Percentiles rank a stretch among this genome's conserved stretches.
phyloP scores from a whole-genome alignment of 106 monocot genomes.

The Platanthera zijinensis region DNA sequence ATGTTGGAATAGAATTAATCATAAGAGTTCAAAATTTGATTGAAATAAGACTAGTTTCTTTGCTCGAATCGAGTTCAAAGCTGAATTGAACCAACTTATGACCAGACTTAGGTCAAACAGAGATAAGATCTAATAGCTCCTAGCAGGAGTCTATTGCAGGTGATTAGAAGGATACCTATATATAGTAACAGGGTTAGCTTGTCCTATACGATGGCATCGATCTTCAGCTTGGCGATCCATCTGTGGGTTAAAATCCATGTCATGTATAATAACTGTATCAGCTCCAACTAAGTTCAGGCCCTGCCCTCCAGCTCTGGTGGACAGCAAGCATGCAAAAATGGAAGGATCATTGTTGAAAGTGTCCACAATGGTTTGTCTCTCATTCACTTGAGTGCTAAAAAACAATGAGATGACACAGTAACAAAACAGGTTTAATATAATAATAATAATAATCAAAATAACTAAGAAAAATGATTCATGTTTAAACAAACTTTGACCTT shows the following conservation, averaged over 20 bases:
- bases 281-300: constrained; percentile 96
- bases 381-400: constrained; percentile 77
- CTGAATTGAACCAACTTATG: too few species aligned
- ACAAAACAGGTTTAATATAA: constrained; percentile 3
- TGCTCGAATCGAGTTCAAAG: too few species aligned
- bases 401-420: constrained; percentile 4
- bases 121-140: too few species aligned
- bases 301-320: constrained; percentile 95
- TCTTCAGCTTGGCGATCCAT: constrained; percentile 98
- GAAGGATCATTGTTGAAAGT: constrained; percentile 86
- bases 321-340: constrained; percentile 94
- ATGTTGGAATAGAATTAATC: too few species aligned
- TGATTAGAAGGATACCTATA: constrained; percentile 51
- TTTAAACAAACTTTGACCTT: constrained; percentile 29
- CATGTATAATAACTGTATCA: constrained; percentile 98
- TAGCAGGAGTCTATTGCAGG: background rate
- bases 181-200: constrained; percentile 81
- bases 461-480: background rate
- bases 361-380: constrained; percentile 90
- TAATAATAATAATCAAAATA: background rate
- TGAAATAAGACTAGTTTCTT: too few species aligned
- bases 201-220: constrained; percentile 94
- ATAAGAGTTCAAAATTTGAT: too few species aligned
- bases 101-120: too few species aligned
- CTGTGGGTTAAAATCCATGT: constrained; percentile 99